Base-by-base conservation (phyloP, 1,284 basidiomycete species). In the Melampsora occidentalis region DNA sequence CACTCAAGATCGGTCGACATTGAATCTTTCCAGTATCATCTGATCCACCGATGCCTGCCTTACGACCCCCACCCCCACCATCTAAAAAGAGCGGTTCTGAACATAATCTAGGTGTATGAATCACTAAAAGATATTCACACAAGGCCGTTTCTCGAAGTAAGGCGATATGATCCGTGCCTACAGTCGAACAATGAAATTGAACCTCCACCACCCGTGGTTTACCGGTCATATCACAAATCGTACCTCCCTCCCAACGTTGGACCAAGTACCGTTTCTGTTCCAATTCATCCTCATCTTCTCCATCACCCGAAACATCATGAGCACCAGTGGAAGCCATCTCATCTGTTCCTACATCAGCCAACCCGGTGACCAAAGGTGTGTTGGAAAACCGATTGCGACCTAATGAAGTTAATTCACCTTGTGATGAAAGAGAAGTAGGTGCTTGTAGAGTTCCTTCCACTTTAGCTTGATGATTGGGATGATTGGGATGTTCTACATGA, bases 101-200 rank as follows among this genome's bases (percentile, higher is more conserved):
- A 82, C 94, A 97, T 28, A 97, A 86, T 76, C 93, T 90, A 42
- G 94, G 94, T 0, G 93, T 95, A 83, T 96, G 91, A 77, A 97
- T 90, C 79, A 96, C 91, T 76, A 97, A 86, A 67, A 96, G 89
- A 83, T 97, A 97, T 80, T 91, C 89, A 84, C 94, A 86, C 33
- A 81, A 94, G 81, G 90, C 90, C 25, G 92, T 88, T 85, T 97
- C 94, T 82, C 94, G 93, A 80, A 97, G 89, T 81, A 94, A 90
- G 71, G 92, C 88, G 81, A 97, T 92, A 61, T 82, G 80, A 80
- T 86, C 86, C 53, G 90, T 89, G 84, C 90, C 91, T 72, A 90
- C 91, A 90, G 93, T 92, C 78, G 91, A 92, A 84, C 94, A 97
- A 84, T 97, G 94, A 83, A 95, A 94, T 91, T 97, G 94, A 48